Evolutionary conservation across 2,329 filamentous ascomycete species (phyloP).

Genomic region (Canariomyces notabilis): DNA sequence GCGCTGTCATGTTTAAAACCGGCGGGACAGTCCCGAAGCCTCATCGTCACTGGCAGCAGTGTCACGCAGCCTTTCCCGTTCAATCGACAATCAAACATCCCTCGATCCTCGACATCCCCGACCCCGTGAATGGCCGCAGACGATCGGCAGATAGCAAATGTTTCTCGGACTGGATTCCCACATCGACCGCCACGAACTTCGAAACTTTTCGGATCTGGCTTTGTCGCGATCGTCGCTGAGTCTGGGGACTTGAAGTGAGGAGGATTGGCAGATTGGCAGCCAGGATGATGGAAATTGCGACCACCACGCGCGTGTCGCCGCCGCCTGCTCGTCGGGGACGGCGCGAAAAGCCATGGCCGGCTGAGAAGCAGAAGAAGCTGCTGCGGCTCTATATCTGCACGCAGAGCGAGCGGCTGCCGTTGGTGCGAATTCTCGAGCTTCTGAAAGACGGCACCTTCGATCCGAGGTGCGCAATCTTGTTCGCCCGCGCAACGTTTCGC

Average conservation of each 20-base stretch:
- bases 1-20: constrained; percentile 22
- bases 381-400: constrained; percentile 26
- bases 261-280: background rate
- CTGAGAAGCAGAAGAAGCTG: constrained; percentile 25
- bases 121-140: background rate
- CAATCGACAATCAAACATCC: background rate
- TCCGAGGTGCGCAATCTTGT: constrained; percentile 24
- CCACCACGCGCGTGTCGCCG: constrained; percentile 15
- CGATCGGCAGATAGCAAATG: background rate
- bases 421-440: constrained; percentile 25
- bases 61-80: constrained; percentile 8
- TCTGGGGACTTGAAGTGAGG: background rate
- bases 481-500: background rate
- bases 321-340: constrained; percentile 23
- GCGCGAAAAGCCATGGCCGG: constrained; percentile 27
- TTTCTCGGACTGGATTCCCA: background rate
- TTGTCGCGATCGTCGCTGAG: background rate
- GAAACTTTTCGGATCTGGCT: background rate
- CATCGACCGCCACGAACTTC: background rate
- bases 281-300: constrained; percentile 18
- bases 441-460: constrained; percentile 26
- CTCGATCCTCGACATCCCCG: constrained; percentile 4
- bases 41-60: constrained; percentile 16
- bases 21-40: constrained; percentile 23
- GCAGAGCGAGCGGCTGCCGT: constrained; percentile 25